phyloP scores from a whole-genome alignment of 352 stramenopile genomes.

The Phytophthora nicotianae region DNA sequence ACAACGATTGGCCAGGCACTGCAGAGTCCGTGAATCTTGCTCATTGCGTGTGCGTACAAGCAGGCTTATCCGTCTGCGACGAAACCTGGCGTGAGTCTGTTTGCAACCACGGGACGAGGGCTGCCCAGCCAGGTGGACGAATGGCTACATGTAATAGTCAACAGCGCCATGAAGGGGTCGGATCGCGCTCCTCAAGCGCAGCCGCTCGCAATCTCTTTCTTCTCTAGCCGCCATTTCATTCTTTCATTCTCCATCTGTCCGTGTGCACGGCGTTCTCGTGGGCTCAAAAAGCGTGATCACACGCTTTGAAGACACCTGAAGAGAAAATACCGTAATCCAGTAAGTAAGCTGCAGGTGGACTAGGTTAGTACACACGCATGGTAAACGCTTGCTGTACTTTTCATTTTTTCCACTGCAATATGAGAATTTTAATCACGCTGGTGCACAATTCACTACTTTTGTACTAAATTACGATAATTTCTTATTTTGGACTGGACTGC shows the following conservation, averaged over 20 bases:
- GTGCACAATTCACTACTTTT: too few species aligned
- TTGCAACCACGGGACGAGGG: constrained; percentile 16
- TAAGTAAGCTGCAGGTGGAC: too few species aligned
- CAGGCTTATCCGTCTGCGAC: constrained; percentile 20
- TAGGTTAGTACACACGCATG: too few species aligned
- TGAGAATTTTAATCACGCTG: too few species aligned
- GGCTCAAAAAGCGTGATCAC: background rate
- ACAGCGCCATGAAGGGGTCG: background rate
- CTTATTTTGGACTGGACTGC: too few species aligned
- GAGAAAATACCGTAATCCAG: too few species aligned
- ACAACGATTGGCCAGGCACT: background rate
- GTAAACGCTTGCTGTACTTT: too few species aligned
- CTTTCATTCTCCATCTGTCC: constrained; percentile 3
- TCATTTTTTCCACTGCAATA: too few species aligned
- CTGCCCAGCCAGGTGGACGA: background rate
- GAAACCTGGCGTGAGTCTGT: background rate
- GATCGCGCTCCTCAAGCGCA: constrained; percentile 9
- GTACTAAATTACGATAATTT: too few species aligned
- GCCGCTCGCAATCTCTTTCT: constrained; percentile 9
- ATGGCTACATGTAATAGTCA: background rate
- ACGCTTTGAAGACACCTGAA: constrained; percentile 11
- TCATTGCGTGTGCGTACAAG: constrained; percentile 1
- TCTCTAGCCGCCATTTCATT: constrained; percentile 5
- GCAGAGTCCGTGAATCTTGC: background rate
- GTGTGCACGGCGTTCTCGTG: background rate